phyloP scores from a whole-genome alignment of 768 basidiomycete species.

The Termitomyces sp. region DNA sequence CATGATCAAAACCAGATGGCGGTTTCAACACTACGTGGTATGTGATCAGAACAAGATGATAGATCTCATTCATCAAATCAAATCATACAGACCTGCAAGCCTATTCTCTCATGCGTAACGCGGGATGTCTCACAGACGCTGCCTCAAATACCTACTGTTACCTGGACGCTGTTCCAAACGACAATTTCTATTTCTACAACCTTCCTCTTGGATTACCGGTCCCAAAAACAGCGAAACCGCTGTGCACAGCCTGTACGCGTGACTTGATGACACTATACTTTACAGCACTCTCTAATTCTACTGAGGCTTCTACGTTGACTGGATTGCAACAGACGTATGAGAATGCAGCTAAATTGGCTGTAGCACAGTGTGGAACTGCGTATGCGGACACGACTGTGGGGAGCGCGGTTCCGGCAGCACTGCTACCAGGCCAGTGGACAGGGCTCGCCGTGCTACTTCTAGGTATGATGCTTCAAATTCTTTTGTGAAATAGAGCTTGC shows the following conservation, averaged over 20 bases:
- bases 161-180: slow-evolving; percentile 50
- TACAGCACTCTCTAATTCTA: slow-evolving; percentile 29
- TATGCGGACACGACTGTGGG: slow-evolving; percentile 29
- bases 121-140: slow-evolving; percentile 55
- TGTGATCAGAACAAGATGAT: slow-evolving; percentile 11
- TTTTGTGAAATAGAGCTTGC: slow-evolving; percentile 2
- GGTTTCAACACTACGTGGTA: slow-evolving; percentile 49
- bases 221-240: slow-evolving; percentile 40
- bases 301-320: slow-evolving; percentile 9
- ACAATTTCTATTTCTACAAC: slow-evolving; percentile 63
- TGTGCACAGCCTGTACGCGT: slow-evolving; percentile 63
- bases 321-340: slow-evolving; percentile 41
- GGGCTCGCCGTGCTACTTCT: slow-evolving; percentile 1
- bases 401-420: neutral
- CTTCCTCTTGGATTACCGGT: slow-evolving; percentile 56
- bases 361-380: slow-evolving; percentile 43
- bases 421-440: slow-evolving; percentile 4
- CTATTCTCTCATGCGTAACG: slow-evolving; percentile 55
- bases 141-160: slow-evolving; percentile 67
- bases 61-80: neutral
- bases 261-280: slow-evolving; percentile 52
- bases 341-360: slow-evolving; percentile 38
- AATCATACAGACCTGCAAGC: slow-evolving; percentile 46
- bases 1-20: slow-evolving; percentile 44
- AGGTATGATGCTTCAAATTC: neutral